Percentiles rank a stretch among this genome's conserved stretches.
phyloP scores from a whole-genome alignment of 225 moss, liverwort and hornwort genomes.

The Climacium dendroides region DNA sequence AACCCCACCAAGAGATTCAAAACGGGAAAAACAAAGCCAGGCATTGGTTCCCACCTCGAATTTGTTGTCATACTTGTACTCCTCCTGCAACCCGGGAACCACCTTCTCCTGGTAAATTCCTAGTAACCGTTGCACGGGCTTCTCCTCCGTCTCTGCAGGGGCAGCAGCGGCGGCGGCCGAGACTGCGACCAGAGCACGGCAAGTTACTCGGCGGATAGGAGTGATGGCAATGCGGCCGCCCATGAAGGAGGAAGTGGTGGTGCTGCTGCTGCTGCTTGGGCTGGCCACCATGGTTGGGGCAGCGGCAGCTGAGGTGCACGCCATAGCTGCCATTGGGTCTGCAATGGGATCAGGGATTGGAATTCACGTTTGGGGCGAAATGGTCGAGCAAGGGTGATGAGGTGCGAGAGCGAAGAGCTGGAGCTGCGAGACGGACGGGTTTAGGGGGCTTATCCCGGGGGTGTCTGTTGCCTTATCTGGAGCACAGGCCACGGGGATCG shows the following conservation, averaged over 20 bases:
- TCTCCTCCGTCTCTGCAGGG: background rate
- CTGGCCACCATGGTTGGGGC: background rate
- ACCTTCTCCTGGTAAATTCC: conserved; percentile 49
- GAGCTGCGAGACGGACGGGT: background rate
- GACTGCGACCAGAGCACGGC: background rate
- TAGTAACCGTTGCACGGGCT: conserved; percentile 39
- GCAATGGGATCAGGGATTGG: background rate
- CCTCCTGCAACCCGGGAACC: conserved; percentile 70
- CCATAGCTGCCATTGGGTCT: conserved; percentile 21
- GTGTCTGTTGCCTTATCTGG: background rate
- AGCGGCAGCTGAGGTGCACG: conserved; percentile 8
- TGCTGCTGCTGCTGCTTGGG: background rate
- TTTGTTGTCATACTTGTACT: conserved; percentile 60
- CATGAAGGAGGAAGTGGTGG: background rate
- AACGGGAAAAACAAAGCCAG: background rate
- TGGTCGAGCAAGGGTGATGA: background rate
- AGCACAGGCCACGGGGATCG: background rate
- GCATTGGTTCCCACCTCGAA: conserved; percentile 33
- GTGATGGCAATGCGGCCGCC: conserved; percentile 13
- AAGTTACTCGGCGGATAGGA: background rate
- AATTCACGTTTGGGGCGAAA: background rate
- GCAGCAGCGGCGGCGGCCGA: conserved; percentile 12
- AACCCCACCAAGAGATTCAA: background rate
- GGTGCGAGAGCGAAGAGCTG: background rate
- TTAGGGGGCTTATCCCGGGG: background rate